Conservation (phyloP, 257 asterid species). For the Solanum rostratum region DNA sequence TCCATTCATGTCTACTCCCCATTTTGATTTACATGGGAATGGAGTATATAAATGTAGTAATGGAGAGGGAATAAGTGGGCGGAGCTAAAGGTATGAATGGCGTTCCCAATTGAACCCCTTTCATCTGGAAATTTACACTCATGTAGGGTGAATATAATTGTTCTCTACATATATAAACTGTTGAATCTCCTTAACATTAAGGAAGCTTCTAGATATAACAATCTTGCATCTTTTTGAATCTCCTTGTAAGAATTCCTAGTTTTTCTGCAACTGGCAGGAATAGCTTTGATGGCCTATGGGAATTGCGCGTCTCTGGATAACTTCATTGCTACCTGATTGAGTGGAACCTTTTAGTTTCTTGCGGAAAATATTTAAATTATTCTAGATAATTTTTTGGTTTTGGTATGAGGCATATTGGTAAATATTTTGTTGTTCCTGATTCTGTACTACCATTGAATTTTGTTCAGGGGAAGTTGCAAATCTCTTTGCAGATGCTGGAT, state of each 20-base stretch:
- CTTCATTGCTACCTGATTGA: background rate
- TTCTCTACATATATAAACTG: background rate
- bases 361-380: background rate
- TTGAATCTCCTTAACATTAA: background rate
- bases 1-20: background rate
- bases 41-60: background rate
- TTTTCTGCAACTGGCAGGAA: background rate
- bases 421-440: background rate
- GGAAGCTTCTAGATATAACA: background rate
- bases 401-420: background rate
- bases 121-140: background rate
- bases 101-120: background rate
- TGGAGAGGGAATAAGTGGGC: background rate
- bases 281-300: background rate
- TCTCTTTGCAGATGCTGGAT: constrained; percentile 97
- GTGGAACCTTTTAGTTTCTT: background rate
- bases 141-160: background rate
- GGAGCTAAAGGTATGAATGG: background rate
- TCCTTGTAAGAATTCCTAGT: background rate
- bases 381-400: background rate
- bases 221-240: background rate
- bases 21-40: background rate
- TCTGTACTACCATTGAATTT: background rate
- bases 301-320: background rate
- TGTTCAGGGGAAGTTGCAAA: constrained; percentile 79